These are phyloP conservation scores for Ceratopteris richardii DNA, from an alignment of 75 land plant genomes.

Conservation along the genomic window DNA sequence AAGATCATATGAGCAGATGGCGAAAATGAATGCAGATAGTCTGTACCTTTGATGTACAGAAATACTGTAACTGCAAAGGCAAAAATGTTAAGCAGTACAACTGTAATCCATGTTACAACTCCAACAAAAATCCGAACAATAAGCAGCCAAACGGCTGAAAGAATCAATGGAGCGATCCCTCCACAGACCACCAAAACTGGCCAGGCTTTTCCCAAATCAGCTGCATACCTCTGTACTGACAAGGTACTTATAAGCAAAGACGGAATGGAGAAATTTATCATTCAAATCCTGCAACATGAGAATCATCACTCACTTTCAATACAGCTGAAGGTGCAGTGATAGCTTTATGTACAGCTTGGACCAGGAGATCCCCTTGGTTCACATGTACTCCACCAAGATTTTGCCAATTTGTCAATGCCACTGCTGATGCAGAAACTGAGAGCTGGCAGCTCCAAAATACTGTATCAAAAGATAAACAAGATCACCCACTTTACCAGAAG, in stretches of 20 bases:
- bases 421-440: slow-evolving; percentile 62
- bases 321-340: slow-evolving; percentile 65
- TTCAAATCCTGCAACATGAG: no score
- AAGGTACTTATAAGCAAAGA: neutral
- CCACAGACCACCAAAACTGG: slow-evolving; percentile 92
- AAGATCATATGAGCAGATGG: neutral
- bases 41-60: slow-evolving; percentile 74
- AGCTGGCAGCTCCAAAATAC: slow-evolving; percentile 88
- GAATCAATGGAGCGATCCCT: slow-evolving; percentile 65
- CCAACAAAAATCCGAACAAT: slow-evolving; percentile 83
- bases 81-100: slow-evolving; percentile 54
- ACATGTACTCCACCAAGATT: slow-evolving; percentile 67
- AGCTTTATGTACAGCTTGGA: slow-evolving; percentile 56
- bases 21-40: neutral
- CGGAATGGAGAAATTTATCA: neutral
- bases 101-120: slow-evolving; percentile 88
- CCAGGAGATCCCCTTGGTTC: slow-evolving; percentile 54
- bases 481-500: no score
- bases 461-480: slow-evolving; percentile 20
- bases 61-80: slow-evolving; percentile 68
- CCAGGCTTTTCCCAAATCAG: slow-evolving; percentile 92
- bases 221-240: slow-evolving; percentile 74
- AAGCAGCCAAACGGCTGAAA: slow-evolving; percentile 69
- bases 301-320: slow-evolving; percentile 75
- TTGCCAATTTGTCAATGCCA: slow-evolving; percentile 58